Conservation (phyloP, 1,139 yeast genomes). For the Taphrina wiesneri region DNA sequence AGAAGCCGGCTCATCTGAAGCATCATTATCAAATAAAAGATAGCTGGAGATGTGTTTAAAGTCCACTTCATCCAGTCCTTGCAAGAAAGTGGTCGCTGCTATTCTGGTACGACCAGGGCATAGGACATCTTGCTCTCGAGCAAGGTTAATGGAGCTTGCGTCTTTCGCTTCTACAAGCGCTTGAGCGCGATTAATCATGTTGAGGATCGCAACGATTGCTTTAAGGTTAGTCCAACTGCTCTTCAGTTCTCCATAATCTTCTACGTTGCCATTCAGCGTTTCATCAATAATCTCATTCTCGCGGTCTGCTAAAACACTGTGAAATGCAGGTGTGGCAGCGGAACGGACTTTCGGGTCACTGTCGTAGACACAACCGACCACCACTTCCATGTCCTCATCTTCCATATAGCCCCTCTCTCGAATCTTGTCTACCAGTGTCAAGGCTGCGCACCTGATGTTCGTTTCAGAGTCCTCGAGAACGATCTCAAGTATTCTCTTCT, state of each 20-base stretch:
- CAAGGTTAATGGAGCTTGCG: conserved; percentile 39
- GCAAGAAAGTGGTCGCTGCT: conserved; percentile 41
- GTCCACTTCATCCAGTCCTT: conserved; percentile 36
- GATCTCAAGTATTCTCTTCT: conserved; percentile 64
- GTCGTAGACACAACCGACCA: conserved; percentile 54
- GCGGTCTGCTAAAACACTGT: conserved; percentile 40
- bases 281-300: conserved; percentile 32
- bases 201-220: conserved; percentile 38
- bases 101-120: conserved; percentile 39
- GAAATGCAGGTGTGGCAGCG: conserved; percentile 43
- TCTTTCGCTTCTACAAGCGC: conserved; percentile 32
- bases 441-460: conserved; percentile 56
- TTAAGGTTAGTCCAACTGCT: conserved; percentile 42
- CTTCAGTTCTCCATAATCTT: conserved; percentile 10
- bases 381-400: conserved; percentile 52
- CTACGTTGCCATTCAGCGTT: conserved; percentile 31
- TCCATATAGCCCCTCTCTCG: conserved; percentile 64
- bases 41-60: conserved; percentile 42
- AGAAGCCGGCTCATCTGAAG: conserved; percentile 39
- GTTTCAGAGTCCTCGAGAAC: conserved; percentile 56
- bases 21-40: conserved; percentile 44
- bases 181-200: conserved; percentile 8
- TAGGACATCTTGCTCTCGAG: conserved; percentile 35
- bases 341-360: conserved; percentile 46
- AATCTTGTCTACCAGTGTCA: conserved; percentile 59